These are phyloP conservation scores for Ustilago xerochloae DNA, from an alignment of 1,284 basidiomycete genomes.

Conservation along the genomic window DNA sequence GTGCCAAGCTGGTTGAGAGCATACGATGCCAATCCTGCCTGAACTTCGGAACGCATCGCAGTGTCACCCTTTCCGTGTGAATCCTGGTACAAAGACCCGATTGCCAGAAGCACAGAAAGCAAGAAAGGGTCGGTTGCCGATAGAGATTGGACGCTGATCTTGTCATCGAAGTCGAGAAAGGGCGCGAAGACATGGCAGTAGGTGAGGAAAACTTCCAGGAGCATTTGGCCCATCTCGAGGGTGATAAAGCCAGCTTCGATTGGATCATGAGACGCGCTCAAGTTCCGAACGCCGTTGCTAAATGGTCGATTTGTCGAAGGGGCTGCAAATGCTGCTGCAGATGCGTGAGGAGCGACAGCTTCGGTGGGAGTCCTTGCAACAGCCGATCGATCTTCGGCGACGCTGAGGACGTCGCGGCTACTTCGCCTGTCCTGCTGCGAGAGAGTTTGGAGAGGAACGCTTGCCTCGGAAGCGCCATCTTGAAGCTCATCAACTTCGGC, in stretches of 20 bases:
- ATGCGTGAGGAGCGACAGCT: not conserved
- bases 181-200: conserved; percentile 47
- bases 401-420: conserved; percentile 5
- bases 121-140: conserved; percentile 34
- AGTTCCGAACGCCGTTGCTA: conserved; percentile 7
- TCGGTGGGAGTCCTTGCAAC: not conserved
- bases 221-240: conserved; percentile 31
- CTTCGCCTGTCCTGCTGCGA: conserved; percentile 14
- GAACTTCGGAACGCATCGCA: conserved; percentile 18
- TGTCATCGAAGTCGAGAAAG: conserved; percentile 33
- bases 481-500: conserved; percentile 46
- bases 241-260: conserved; percentile 40
- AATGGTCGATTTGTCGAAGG: not conserved
- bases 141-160: conserved; percentile 6
- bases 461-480: conserved; percentile 39
- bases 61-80: conserved; percentile 17
- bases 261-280: not conserved
- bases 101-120: conserved; percentile 28
- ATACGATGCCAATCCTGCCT: conserved; percentile 18
- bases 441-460: conserved; percentile 24
- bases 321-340: not conserved
- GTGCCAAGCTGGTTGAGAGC: conserved; percentile 21
- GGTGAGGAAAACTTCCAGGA: conserved; percentile 35
- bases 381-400: conserved; percentile 5
- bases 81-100: conserved; percentile 34